A percentile compares a stretch with the other conserved stretches of the same genome.
These are phyloP conservation scores for Pseudogymnoascus pannorum DNA, from an alignment of 2,329 filamentous ascomycete genomes.

Conservation along the genomic window DNA sequence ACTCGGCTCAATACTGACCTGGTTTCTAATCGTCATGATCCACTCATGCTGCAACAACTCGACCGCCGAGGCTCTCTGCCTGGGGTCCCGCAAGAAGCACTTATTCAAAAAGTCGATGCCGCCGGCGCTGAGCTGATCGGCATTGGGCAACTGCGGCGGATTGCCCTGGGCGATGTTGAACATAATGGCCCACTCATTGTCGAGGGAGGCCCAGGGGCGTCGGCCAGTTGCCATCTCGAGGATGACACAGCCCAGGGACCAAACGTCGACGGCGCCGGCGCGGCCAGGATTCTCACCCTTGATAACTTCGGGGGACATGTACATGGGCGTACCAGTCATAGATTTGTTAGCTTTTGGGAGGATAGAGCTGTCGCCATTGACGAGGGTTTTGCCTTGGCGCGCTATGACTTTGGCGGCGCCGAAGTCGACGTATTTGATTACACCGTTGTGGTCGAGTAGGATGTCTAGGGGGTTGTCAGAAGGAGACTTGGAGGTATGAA, in stretches of 20 bases:
- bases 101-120: constrained; percentile 83
- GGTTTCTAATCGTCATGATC: constrained; percentile 61
- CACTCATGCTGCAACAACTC: constrained; percentile 93
- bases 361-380: constrained; percentile 52
- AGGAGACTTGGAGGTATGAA: neutral
- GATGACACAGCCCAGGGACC: constrained; percentile 94
- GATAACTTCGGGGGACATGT: constrained; percentile 99
- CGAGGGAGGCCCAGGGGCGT: constrained; percentile 87
- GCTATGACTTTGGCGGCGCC: constrained; percentile 96
- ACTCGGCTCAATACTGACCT: constrained; percentile 53
- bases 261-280: constrained; percentile 85
- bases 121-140: constrained; percentile 73
- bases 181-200: constrained; percentile 99
- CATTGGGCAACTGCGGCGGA: constrained; percentile 72
- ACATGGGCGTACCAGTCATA: constrained; percentile 98
- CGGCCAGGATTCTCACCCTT: constrained; percentile 76
- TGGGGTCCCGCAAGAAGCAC: constrained; percentile 82
- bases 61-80: constrained; percentile 69
- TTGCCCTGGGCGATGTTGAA: constrained; percentile 99
- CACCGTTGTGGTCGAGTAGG: constrained; percentile 90
- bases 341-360: constrained; percentile 65
- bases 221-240: constrained; percentile 95
- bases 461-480: constrained; percentile 54
- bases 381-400: constrained; percentile 80
- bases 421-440: constrained; percentile 99